These are phyloP conservation scores for Cladorrhinum sp. DNA, from an alignment of 2,329 filamentous ascomycete species.

Conservation along the genomic window DNA sequence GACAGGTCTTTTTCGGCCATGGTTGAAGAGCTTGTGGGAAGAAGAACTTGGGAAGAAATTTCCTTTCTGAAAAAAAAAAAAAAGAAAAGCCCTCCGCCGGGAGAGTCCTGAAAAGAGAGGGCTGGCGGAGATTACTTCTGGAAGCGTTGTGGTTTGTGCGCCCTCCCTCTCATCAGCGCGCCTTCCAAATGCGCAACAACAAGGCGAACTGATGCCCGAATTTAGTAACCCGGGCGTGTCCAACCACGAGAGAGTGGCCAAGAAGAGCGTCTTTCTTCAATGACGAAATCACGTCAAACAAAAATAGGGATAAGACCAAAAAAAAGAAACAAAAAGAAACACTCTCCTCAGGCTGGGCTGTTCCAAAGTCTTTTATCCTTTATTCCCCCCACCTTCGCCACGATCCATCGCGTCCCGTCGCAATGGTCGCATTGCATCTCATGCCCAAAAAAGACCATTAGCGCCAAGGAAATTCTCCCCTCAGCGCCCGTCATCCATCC, in stretches of 20 bases:
- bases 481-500: not conserved
- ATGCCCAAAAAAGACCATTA: not conserved
- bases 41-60: not conserved
- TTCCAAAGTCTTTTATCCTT: too few species aligned
- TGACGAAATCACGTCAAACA: not conserved
- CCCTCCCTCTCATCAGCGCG: not conserved
- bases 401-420: not conserved
- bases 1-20: conserved; percentile 16
- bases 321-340: not conserved
- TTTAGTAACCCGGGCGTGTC: not conserved
- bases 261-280: not conserved
- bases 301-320: too few species aligned
- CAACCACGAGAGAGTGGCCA: not conserved
- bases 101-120: not conserved
- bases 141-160: not conserved
- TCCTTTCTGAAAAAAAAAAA: too few species aligned
- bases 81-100: not conserved
- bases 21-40: not conserved
- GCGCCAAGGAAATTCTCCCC: not conserved
- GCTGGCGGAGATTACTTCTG: not conserved
- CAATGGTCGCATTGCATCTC: not conserved
- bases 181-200: not conserved
- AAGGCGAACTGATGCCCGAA: not conserved
- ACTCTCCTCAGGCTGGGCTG: too few species aligned
- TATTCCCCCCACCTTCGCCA: not conserved